Percentiles rank a stretch among this genome's conserved stretches.
phyloP scores from a whole-genome alignment of 2,329 filamentous ascomycete species.

The Talaromyces sp. region DNA sequence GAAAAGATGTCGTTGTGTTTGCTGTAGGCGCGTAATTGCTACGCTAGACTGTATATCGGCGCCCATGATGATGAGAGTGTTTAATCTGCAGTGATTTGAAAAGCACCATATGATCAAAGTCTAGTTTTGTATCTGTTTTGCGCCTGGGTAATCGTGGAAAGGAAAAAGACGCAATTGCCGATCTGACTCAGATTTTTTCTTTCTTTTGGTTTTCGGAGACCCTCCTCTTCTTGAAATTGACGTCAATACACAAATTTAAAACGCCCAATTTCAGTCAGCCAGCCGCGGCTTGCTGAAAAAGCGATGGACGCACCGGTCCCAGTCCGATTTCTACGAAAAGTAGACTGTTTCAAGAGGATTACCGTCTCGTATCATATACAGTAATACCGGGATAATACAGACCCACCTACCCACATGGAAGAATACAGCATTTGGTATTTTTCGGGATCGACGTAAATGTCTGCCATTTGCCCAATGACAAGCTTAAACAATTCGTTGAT shows the following conservation, averaged over 20 bases:
- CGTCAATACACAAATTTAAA: neutral
- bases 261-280: neutral
- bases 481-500: neutral
- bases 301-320: neutral
- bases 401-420: neutral
- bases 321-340: neutral
- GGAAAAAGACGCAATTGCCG: neutral
- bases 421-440: neutral
- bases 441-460: neutral
- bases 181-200: neutral
- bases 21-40: constrained; percentile 22
- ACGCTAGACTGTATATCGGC: constrained; percentile 16
- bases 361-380: neutral
- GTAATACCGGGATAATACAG: neutral
- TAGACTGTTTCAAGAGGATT: neutral
- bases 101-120: no score
- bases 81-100: neutral
- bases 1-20: constrained; percentile 25
- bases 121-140: neutral
- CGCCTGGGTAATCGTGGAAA: neutral
- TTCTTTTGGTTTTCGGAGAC: neutral
- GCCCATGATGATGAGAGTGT: neutral
- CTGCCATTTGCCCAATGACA: neutral
- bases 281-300: neutral
- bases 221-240: neutral